A percentile compares a stretch with the other conserved stretches of the same genome.
phyloP scores from a whole-genome alignment of 1,284 basidiomycete species.

The Papiliotrema terrestris region DNA sequence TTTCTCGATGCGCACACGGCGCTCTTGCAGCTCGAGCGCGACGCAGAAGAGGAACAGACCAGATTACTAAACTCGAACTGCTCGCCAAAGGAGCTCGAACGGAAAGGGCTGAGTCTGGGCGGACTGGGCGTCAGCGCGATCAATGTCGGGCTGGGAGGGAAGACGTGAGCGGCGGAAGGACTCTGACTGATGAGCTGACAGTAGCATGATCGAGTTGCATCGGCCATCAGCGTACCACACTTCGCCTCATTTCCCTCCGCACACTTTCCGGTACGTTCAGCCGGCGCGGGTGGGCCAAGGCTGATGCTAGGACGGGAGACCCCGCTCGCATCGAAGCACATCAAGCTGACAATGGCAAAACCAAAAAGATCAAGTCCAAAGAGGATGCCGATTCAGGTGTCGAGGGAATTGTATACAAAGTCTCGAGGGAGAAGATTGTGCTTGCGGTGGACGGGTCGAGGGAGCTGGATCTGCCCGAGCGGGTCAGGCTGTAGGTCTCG shows the following conservation, averaged over 20 bases:
- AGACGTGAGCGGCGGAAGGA: conserved; percentile 60
- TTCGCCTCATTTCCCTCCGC: conserved; percentile 69
- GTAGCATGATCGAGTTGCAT: conserved; percentile 71
- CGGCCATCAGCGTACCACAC: conserved; percentile 75
- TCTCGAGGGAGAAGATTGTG: conserved; percentile 70
- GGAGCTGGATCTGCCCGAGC: conserved; percentile 74
- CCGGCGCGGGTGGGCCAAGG: not conserved
- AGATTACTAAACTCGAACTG: conserved; percentile 79
- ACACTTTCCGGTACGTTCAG: conserved; percentile 65
- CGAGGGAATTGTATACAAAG: conserved; percentile 81
- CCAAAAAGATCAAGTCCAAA: conserved; percentile 51
- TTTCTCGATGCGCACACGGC: conserved; percentile 70
- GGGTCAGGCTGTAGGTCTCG: conserved; percentile 60
- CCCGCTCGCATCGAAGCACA: conserved; percentile 77
- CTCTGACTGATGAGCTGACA: not conserved
- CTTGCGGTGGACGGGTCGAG: conserved; percentile 67
- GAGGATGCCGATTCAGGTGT: conserved; percentile 32
- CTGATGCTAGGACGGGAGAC: conserved; percentile 62
- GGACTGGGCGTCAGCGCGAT: conserved; percentile 68
- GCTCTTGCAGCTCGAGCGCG: conserved; percentile 68
- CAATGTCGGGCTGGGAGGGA: conserved; percentile 80
- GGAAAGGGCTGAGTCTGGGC: conserved; percentile 75
- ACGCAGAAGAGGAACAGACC: conserved; percentile 77
- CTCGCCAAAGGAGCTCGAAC: conserved; percentile 76
- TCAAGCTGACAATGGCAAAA: conserved; percentile 38